Evolutionary conservation across 805 yeast species (phyloP), one percentile per base, ranked within the genome.

Genomic region (Schwanniomyces vanrijiae): DNA sequence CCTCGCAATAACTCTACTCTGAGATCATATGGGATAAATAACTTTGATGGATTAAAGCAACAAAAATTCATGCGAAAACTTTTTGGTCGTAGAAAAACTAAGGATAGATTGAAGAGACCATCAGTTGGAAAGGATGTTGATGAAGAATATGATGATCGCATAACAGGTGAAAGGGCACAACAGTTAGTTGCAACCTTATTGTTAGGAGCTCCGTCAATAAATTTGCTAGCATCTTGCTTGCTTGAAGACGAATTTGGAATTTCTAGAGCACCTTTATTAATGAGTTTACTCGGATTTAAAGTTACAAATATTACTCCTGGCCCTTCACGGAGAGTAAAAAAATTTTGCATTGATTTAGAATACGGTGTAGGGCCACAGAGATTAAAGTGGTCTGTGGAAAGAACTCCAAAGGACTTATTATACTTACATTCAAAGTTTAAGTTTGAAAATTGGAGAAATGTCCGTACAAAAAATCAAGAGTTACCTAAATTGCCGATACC

Each of bases 361-460:
- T 94, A 94, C 60, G 99, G 98, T 5, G 81, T 90, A 26, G 96
- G 96, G 1, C 80, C 82, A 5, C 81, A 84, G 46, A 69, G 90
- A 45, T 70, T 90, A 55, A 80, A 81, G 55, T 94, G 99, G 99
- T 73, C 84, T 1, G 80, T 94, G 5, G 75, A 81, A 24, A 86
- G 85, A 56, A 85, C 82, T 19, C 80, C 84, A 41, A 81, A 83
- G 55, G 96, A 90, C 51, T 72, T 94, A 37, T 68, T 80, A n/a
- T 75, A 75, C 21, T 72, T 92, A 46, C 95, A 91, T 62, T 79
- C 86, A 16, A 77, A 81, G 45, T 70, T 91, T 51, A 84, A 82
- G 59, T 70, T 84, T 8, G 71, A 78, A 2, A 59, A 56, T 40
- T 66, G 68, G 68, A 55, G 59, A 53, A 54, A 60, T 40, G 58